Conservation (phyloP, 129 eudicot genomes). For the Lactuca sativa region DNA sequence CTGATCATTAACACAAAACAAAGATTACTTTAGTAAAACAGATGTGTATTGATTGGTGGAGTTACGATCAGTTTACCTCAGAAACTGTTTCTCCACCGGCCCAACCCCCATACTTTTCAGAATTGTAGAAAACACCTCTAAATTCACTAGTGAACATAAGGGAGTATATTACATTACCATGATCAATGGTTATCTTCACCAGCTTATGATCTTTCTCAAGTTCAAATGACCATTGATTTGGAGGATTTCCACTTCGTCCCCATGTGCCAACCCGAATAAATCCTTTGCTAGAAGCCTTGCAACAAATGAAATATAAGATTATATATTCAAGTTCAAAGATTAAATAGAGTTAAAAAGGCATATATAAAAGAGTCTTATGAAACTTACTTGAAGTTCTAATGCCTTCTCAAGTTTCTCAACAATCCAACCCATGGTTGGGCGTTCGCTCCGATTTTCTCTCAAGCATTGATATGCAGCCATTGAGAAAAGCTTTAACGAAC, state of each 20-base stretch:
- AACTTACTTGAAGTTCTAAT: neutral
- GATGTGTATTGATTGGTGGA: neutral
- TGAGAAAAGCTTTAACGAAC: neutral
- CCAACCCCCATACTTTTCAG: neutral
- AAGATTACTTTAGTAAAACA: neutral
- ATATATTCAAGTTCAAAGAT: too few species aligned
- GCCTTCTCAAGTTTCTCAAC: neutral
- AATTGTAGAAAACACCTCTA: conserved; percentile 7
- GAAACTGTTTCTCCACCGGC: neutral
- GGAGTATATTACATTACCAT: conserved; percentile 7
- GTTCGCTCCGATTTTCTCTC: neutral
- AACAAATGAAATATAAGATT: too few species aligned
- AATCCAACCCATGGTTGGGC: neutral
- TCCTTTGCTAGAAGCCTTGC: neutral
- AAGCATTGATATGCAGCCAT: neutral
- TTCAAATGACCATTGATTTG: conserved; percentile 1
- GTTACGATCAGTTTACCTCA: neutral
- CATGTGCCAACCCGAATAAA: neutral
- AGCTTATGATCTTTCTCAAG: neutral
- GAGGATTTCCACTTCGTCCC: neutral
- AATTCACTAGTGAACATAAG: conserved; percentile 5
- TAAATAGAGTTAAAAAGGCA: too few species aligned
- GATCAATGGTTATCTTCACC: conserved; percentile 2
- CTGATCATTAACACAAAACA: neutral
- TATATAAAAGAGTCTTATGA: too few species aligned